Conservation (phyloP, 495 filamentous ascomycete species). For the Rostrohypoxylon terebratum region DNA sequence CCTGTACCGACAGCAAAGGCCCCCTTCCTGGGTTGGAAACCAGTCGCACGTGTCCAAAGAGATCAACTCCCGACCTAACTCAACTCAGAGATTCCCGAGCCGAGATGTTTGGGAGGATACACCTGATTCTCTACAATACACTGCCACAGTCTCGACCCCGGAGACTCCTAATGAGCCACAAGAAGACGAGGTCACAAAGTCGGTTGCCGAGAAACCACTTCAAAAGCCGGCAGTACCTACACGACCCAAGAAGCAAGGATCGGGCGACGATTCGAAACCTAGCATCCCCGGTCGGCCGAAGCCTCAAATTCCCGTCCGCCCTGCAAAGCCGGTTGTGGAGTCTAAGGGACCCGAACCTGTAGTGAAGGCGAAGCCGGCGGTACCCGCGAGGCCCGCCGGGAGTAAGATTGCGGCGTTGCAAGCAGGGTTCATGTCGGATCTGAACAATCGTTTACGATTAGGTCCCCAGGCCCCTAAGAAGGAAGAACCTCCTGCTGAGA, state of each 20-base stretch:
- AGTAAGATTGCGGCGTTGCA: slow-evolving; percentile 91
- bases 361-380: slow-evolving; percentile 75
- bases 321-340: slow-evolving; percentile 64
- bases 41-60: slow-evolving; percentile 57
- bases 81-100: slow-evolving; percentile 85
- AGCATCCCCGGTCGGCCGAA: slow-evolving; percentile 74
- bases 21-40: slow-evolving; percentile 58
- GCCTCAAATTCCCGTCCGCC: slow-evolving; percentile 80
- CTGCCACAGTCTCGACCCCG: slow-evolving; percentile 79
- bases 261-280: slow-evolving; percentile 60
- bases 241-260: slow-evolving; percentile 58
- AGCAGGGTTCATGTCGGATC: slow-evolving; percentile 87
- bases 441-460: slow-evolving; percentile 85
- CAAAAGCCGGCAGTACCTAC: slow-evolving; percentile 60
- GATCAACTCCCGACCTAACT: slow-evolving; percentile 55
- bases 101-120: slow-evolving; percentile 97
- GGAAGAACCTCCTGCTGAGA: slow-evolving; percentile 69
- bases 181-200: slow-evolving; percentile 47
- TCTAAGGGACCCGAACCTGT: slow-evolving; percentile 57
- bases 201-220: slow-evolving; percentile 49
- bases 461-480: slow-evolving; percentile 81
- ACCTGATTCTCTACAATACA: slow-evolving; percentile 82
- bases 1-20: slow-evolving; percentile 60
- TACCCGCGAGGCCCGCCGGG: slow-evolving; percentile 83
- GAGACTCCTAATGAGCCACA: slow-evolving; percentile 64